Evolutionary conservation across 139 green algal genomes (phyloP), one percentile per base, ranked within the genome.

Genomic region (Trebouxia sp.): DNA sequence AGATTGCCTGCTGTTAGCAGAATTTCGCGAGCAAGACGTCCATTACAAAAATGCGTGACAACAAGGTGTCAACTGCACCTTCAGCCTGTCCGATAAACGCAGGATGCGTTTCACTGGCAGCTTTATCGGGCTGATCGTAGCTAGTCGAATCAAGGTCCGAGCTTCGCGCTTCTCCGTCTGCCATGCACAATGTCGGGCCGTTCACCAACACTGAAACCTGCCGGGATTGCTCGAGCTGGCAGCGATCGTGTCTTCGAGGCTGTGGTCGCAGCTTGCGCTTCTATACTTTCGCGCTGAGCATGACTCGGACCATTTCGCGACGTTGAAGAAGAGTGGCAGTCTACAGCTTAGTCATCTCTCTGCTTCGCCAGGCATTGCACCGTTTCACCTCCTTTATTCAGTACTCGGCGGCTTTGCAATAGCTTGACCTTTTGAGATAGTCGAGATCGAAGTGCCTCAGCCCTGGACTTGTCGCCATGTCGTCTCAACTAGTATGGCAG

Each of bases 401-500:
- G 32, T 45, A 72, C 62, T 72, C 62, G 62, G 62, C 62, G 62
- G 62, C 62, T 72, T 6, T 53, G 4, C 47, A 53, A 2, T 5
- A 1, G 15, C 47, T 26, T 22, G 12, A n/a, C 37, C 55, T 66
- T 66, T 66, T 39, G 26, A 0, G 7, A 35, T 14, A 35, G 55
- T 9, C 8, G 14, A 39, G 51, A 8, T 30, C 51, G 6, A 35
- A 12, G 7, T 8, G n/a, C 35, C 8, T 39, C 55, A 14, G 35
- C 7, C 26, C 26, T 24, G 51, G 72, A 15, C 14, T 20, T 17
- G 14, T 42, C 8, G 43, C 28, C 32, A 45, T 85, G 86, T 88
- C 86, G 17, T 72, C 82, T 12, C 74, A 83, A 78, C 79, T 90
- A 50, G 74, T 93, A n/a, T 93, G 89, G 91, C 84, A 93, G 85